Evolutionary conservation across 1,284 basidiomycete species (phyloP).

Genomic region (Rugosomyces carneus): DNA sequence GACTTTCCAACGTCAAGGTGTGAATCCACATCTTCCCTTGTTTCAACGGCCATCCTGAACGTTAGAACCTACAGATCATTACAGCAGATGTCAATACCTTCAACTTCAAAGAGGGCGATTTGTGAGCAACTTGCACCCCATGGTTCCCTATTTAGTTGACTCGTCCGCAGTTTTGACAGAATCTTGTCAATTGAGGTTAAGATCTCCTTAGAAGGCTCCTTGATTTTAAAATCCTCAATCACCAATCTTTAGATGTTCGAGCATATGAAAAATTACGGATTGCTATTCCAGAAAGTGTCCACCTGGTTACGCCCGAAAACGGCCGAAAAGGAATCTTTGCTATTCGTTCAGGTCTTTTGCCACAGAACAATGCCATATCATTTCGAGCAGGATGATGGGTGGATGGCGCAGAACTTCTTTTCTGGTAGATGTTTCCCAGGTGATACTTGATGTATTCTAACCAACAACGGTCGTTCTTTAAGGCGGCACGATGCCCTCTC

Average conservation of each 20-base stretch:
- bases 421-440: constrained; percentile 38
- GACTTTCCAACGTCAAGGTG: constrained; percentile 55
- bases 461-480: background rate
- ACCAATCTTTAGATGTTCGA: constrained; percentile 69
- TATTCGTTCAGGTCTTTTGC: constrained; percentile 78
- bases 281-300: constrained; percentile 60
- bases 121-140: constrained; percentile 30
- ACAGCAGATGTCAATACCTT: constrained; percentile 70
- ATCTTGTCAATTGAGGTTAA: constrained; percentile 66
- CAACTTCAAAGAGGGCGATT: constrained; percentile 47
- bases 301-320: constrained; percentile 57
- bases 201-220: background rate
- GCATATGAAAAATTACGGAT: constrained; percentile 77
- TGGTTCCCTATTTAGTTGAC: background rate
- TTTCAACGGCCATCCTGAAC: background rate
- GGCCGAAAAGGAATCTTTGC: constrained; percentile 34
- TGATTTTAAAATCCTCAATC: background rate
- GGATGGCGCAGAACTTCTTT: constrained; percentile 80
- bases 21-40: background rate
- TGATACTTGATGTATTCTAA: constrained; percentile 2
- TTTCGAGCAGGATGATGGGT: constrained; percentile 67
- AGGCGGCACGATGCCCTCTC: constrained; percentile 63
- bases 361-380: constrained; percentile 66
- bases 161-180: constrained; percentile 55
- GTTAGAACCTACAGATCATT: constrained; percentile 38